Evolutionary conservation across 2,329 filamentous ascomycete species (phyloP).

Genomic region (Colletotrichum navitas): DNA sequence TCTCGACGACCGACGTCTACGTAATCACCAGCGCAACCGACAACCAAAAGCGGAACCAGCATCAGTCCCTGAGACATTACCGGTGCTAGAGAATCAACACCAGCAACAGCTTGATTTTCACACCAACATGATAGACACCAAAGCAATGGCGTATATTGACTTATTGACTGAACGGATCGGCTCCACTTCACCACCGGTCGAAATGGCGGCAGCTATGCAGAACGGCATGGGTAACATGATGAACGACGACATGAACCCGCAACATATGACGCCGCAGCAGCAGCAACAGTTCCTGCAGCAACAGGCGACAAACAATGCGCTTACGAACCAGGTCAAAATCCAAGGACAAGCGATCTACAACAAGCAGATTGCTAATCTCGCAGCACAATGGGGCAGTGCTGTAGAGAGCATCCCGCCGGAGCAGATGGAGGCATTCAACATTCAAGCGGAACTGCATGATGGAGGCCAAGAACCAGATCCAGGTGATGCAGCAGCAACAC

Average conservation of each 20-base stretch:
- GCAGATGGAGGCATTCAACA: constrained; percentile 54
- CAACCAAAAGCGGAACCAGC: no score
- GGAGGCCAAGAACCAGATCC: constrained; percentile 55
- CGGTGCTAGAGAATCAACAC: no score
- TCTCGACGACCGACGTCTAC: no score
- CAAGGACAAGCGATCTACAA: constrained; percentile 55
- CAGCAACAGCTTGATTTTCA: no score
- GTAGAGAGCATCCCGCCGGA: constrained; percentile 62
- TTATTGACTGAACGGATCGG: no score
- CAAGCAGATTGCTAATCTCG: constrained; percentile 52
- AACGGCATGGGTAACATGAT: constrained; percentile 51
- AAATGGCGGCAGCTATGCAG: constrained; percentile 53
- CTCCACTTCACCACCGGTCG: no score
- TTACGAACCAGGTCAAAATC: constrained; percentile 50
- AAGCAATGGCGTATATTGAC: no score
- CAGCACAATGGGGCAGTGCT: constrained; percentile 55
- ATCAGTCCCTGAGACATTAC: no score
- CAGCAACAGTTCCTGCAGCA: constrained; percentile 39
- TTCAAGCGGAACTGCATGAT: constrained; percentile 58
- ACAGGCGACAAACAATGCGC: constrained; percentile 40
- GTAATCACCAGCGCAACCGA: no score
- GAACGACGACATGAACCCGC: constrained; percentile 53
- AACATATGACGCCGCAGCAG: constrained; percentile 45
- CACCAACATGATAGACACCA: no score
- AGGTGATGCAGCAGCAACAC: constrained; percentile 56